phyloP scores from a whole-genome alignment of 1,139 yeast species.

The Citeromyces siamensis region DNA sequence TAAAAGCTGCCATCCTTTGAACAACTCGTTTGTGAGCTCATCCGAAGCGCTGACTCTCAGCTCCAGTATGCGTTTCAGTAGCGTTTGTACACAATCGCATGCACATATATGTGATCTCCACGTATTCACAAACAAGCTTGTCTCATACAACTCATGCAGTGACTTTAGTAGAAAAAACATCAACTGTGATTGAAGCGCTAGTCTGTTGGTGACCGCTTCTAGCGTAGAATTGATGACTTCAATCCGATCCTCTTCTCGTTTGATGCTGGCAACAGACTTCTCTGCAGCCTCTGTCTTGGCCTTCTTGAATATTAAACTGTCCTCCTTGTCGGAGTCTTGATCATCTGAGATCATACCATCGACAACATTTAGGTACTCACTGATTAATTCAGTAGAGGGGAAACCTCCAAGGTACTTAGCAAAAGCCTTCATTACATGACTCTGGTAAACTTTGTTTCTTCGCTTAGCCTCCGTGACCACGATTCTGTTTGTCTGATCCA shows the following conservation, averaged over 20 bases:
- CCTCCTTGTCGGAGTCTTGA: constrained; percentile 6
- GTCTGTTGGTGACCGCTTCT: background rate
- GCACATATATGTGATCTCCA: background rate
- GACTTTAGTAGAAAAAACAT: background rate
- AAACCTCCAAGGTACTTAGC: constrained; percentile 34
- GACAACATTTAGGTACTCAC: constrained; percentile 27
- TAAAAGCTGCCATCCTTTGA: background rate
- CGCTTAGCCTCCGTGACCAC: constrained; percentile 54
- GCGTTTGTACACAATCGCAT: background rate
- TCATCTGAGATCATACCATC: constrained; percentile 22
- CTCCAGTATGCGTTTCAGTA: background rate
- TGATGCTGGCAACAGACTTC: background rate
- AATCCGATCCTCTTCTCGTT: background rate
- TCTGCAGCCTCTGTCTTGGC: constrained; percentile 1
- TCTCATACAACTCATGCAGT: background rate
- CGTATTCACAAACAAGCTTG: background rate
- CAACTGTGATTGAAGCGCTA: background rate
- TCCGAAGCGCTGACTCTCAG: background rate
- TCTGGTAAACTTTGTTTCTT: constrained; percentile 54
- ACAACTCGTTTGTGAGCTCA: background rate
- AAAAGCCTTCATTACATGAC: constrained; percentile 32
- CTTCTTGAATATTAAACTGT: background rate
- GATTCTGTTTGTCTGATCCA: constrained; percentile 26
- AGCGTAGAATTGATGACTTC: background rate
- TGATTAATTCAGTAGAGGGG: constrained; percentile 26